Evolutionary conservation across 1,284 basidiomycete species (phyloP).

Genomic region (Fomitiporia mediterranea): DNA sequence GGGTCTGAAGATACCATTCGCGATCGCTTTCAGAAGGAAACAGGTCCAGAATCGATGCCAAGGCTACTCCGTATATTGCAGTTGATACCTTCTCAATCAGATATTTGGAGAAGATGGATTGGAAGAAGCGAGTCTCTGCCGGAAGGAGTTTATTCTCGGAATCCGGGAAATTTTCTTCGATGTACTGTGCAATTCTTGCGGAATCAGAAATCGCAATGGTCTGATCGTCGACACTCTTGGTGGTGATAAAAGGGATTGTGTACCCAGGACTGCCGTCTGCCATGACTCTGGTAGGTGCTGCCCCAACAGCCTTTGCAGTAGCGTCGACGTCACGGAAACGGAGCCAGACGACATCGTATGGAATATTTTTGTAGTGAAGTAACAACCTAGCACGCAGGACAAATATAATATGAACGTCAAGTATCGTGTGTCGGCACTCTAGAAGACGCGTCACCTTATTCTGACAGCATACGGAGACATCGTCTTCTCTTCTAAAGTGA

Average conservation of each 20-base stretch:
- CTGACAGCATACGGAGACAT: slow-evolving; percentile 33
- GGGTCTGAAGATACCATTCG: slow-evolving; percentile 3
- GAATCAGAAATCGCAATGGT: slow-evolving; percentile 35
- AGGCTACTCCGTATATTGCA: slow-evolving; percentile 14
- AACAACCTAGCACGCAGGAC: slow-evolving; percentile 29
- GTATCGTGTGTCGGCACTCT: neutral
- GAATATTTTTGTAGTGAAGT: slow-evolving; percentile 38
- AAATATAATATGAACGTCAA: too few relatives aligned
- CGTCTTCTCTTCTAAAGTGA: slow-evolving; percentile 20
- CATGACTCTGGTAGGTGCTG: slow-evolving; percentile 29
- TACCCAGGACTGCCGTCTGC: slow-evolving; percentile 30
- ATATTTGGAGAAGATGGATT: slow-evolving; percentile 28
- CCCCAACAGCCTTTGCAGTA: slow-evolving; percentile 30
- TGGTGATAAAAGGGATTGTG: slow-evolving; percentile 35
- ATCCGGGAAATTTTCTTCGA: slow-evolving; percentile 42
- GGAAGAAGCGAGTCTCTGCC: slow-evolving; percentile 9
- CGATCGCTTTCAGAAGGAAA: neutral
- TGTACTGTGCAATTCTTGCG: slow-evolving; percentile 39
- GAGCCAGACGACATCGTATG: slow-evolving; percentile 39
- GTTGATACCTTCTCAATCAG: slow-evolving; percentile 19
- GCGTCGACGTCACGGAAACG: slow-evolving; percentile 38
- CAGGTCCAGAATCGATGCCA: neutral
- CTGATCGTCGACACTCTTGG: slow-evolving; percentile 26
- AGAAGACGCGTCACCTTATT: slow-evolving; percentile 28
- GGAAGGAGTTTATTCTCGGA: slow-evolving; percentile 33